A percentile compares a stretch with the other conserved stretches of the same genome.
phyloP scores from a whole-genome alignment of 441 rosid genomes.

The Eruca vesicaria region DNA sequence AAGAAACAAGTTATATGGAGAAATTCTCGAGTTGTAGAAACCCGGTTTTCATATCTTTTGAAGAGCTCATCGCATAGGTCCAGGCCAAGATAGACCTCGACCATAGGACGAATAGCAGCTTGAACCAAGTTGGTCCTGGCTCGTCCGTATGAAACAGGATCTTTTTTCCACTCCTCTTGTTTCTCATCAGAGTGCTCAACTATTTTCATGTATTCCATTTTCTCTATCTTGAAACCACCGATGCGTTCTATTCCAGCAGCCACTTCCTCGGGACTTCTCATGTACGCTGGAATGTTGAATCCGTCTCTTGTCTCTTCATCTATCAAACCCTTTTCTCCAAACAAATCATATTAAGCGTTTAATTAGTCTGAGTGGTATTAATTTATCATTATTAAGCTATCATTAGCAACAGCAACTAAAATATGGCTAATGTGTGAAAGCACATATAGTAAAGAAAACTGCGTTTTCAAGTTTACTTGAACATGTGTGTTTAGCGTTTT shows the following conservation, averaged over 20 bases:
- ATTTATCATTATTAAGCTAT: not conserved
- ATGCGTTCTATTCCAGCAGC: slow-evolving; percentile 37
- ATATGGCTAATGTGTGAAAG: not conserved
- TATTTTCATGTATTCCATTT: slow-evolving; percentile 45
- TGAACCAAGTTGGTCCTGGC: slow-evolving; percentile 52
- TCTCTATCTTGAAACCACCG: slow-evolving; percentile 52
- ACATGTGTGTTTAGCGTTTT: not conserved
- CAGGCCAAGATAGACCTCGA: slow-evolving; percentile 47
- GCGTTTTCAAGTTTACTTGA: not conserved
- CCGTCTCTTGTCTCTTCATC: slow-evolving; percentile 53
- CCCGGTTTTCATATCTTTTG: slow-evolving; percentile 40
- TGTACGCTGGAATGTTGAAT: slow-evolving; percentile 57
- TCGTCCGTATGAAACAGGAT: slow-evolving; percentile 52
- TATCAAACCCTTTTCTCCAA: slow-evolving; percentile 42
- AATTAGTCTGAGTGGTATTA: not conserved
- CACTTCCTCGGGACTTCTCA: slow-evolving; percentile 58
- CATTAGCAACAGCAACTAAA: not conserved
- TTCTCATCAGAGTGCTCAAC: slow-evolving; percentile 45
- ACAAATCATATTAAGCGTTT: not conserved
- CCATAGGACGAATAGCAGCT: slow-evolving; percentile 48
- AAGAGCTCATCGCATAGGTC: slow-evolving; percentile 44
- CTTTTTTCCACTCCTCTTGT: slow-evolving; percentile 47
- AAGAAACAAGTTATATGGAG: slow-evolving; percentile 47
- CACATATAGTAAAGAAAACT: not conserved
- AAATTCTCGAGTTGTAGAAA: slow-evolving; percentile 38